Evolutionary conservation across 768 basidiomycete genomes (phyloP), one percentile per base, ranked within the genome.

Genomic region (Phallus indusiatus): DNA sequence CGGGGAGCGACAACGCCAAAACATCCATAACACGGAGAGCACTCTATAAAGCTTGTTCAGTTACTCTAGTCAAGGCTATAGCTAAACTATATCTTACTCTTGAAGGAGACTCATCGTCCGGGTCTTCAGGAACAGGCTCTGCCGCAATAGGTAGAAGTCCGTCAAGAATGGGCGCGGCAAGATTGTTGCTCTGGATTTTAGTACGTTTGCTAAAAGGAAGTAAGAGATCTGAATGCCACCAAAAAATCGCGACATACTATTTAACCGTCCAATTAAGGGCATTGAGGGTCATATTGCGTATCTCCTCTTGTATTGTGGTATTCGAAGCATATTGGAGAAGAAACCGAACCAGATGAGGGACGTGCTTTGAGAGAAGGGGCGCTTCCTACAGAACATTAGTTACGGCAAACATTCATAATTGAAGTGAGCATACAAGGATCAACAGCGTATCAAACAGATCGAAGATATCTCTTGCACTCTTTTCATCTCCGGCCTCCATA

Each of bases 201-300:
- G 87, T 86, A 75, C 97, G 97, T 84, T 98, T 99, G 77, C 91
- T 94, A 66, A 59, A 46, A 14, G 21, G 33, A 56, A 52, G 60
- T 55, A 51, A 65, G 64, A 55, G 47, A 53, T 46, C 21, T 57
- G 6, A 52, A 28, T 9, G 55, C 18, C 47, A n/a, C 17, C 37
- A 46, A 49, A 22, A 33, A 53, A n/a, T n/a, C n/a, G 11, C 12
- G 7, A 74, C 86, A 66, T 67, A 86, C 93, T 98, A 98, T 78
- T 94, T 88, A 56, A 98, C 86, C 8, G 94, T 92, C 94, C 94
- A 98, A 68, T 92, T 89, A 9, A 99, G 82, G 7, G 90, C 88
- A 67, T 97, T 98, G 42, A 99, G 80, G 10, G 89, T 85, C 65
- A 96, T 86, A 61, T 94, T 82, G 59, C 96, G 88, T 60, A 96